Base-by-base conservation (phyloP, 129 eudicot species). In the Kitagawia praeruptora region DNA sequence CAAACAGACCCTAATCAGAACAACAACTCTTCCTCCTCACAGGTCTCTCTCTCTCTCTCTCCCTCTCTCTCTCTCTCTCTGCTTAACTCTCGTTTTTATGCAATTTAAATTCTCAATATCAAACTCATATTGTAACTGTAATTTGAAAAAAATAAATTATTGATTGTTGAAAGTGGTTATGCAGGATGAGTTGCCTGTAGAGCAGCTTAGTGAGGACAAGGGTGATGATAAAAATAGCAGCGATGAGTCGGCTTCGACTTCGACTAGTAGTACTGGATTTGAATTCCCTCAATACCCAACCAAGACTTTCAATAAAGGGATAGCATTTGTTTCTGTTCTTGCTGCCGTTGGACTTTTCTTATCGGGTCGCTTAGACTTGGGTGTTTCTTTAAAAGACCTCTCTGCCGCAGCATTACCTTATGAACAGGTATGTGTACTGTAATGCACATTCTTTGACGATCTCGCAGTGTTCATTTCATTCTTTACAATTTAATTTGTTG, bases 311-410 rank as follows among this genome's bases (percentile, higher is more conserved):
- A 95, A 90, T 40, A 85, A 82, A 39, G 83, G 84, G 81, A 73
- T 95, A 45, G 97, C 98, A 10, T 40, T 92, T 46, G 87, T 80
- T 84, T 89, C 99, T 39, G 79, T 84, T 19, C 74, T 92, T 89
- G 97, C 88, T 70, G 99, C 97, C 2, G 86, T 95, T 10, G 99
- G 97, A 39, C 89, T 95, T 14, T 95, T 92, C 86, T 78, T 83
- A 72, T 90, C 91, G 2, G 74, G 85, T 19, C 89, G 97, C 19
- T 88, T 95, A 58, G 99, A 92, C 85, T 92, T 95, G 6, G 97
- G 98, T 54, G 93, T 90, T 84, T 95, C 99, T 19, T 84, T 95
- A 82, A 90, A 90, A 79, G 99, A 92, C 80, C 91, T 95, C 66
- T 76, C 99, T 51, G 97, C 96, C 80, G 83, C 85, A 64, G 94